Evolutionary conservation across 441 rosid species (phyloP), one percentile per base, ranked within the genome.

Genomic region (Adansonia gregorii): DNA sequence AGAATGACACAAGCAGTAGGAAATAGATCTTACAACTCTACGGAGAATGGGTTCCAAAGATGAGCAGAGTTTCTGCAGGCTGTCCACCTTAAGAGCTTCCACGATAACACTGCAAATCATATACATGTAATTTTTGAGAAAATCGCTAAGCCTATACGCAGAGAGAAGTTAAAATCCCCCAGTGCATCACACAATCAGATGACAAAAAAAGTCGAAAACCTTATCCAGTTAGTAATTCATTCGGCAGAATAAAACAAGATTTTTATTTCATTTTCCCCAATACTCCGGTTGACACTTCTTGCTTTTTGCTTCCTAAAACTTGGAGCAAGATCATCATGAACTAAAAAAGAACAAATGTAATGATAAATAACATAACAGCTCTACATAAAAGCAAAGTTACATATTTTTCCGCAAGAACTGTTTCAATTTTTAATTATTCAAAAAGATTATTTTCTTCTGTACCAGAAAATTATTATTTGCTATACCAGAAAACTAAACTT

Each of bases 1-100:
- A 63, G 61, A 61, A 46, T 10, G 19, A 24, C 2, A 60, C 73
- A 82, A 67, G 15, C 43, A 59, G 22, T 45, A 60, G 58, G 11
- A 61, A 27, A 63, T 15, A 35, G 46, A 14, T 70, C 94, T 88
- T 90, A 92, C 97, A 78, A 92, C 93, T 87, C 93, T 88, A 31
- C 97, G 97, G 72, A 92, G 93, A 80, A 92, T 82, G 17, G 97
- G 97, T 79, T 92, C 97, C 91, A 92, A 76, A 45, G 97, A 92
- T 24, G 97, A 92, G 85, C 94, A 92, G 69, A 92, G 88, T 87
- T 86, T 92, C 84, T 92, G 94, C 78, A 92, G 82, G 83, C 94
- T 90, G 80, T 89, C 97, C 78, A 92, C 87, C 89, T 90, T 92
- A 73, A 92, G 87, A 80, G 97, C 97, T 85, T 92, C 97, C 31